Evolutionary conservation across 192 early-diverging fungal genomes (phyloP).

Genomic region (Podila epigama): DNA sequence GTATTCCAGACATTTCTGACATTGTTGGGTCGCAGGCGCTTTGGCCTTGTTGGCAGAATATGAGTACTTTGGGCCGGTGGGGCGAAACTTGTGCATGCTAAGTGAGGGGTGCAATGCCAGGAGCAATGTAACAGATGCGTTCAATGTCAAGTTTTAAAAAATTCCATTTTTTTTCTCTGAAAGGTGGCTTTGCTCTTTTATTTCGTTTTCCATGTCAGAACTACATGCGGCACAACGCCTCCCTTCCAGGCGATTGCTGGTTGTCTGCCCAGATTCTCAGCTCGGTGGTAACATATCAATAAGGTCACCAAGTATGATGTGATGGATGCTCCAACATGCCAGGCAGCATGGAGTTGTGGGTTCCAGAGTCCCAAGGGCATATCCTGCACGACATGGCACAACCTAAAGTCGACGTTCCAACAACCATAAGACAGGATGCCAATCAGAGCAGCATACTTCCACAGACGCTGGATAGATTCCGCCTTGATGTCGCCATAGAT

Average conservation of each 20-base stretch:
- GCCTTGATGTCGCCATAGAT: slow-evolving; percentile 22
- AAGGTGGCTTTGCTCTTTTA: too few relatives aligned
- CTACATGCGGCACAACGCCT: slow-evolving; percentile 25
- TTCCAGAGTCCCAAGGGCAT: slow-evolving; percentile 29
- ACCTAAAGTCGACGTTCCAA: slow-evolving; percentile 39
- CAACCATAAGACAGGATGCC: slow-evolving; percentile 13
- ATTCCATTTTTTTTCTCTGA: too few relatives aligned
- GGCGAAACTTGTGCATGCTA: slow-evolving; percentile 26
- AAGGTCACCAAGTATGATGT: slow-evolving; percentile 27
- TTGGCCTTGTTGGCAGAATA: slow-evolving; percentile 23
- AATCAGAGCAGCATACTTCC: not conserved
- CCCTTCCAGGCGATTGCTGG: slow-evolving; percentile 28
- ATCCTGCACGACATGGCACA: slow-evolving; percentile 34
- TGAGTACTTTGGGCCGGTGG: slow-evolving; percentile 23
- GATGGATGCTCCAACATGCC: slow-evolving; percentile 31
- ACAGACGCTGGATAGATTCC: slow-evolving; percentile 6
- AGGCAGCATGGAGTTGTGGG: slow-evolving; percentile 35
- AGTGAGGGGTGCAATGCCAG: too few relatives aligned
- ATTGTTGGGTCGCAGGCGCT: slow-evolving; percentile 57
- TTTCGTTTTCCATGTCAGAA: slow-evolving; percentile 20
- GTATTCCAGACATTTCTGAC: slow-evolving; percentile 65
- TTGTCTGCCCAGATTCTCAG: slow-evolving; percentile 23
- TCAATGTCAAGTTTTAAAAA: too few relatives aligned
- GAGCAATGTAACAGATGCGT: too few relatives aligned
- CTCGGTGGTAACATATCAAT: slow-evolving; percentile 25